These are phyloP conservation scores for Paramyrothecium roridum DNA, from an alignment of 2,329 filamentous ascomycete genomes.

Conservation along the genomic window DNA sequence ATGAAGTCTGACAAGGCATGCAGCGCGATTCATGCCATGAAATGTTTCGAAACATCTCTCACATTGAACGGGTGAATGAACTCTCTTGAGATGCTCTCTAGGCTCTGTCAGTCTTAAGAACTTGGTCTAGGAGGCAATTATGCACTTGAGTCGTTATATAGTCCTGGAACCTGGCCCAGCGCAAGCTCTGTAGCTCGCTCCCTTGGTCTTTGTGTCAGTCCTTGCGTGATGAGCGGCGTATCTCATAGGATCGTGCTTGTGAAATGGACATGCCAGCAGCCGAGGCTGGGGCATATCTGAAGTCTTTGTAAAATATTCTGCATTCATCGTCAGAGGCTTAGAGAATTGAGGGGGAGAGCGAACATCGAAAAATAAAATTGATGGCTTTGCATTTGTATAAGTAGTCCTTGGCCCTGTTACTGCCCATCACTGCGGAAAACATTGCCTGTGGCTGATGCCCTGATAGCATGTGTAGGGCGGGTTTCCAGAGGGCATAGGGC, in stretches of 20 bases:
- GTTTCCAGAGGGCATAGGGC: too few species aligned
- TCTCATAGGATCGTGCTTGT: neutral
- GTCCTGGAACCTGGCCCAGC: neutral
- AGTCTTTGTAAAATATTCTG: too few species aligned
- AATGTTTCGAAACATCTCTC: neutral
- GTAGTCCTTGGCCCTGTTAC: too few species aligned
- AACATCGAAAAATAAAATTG: too few species aligned
- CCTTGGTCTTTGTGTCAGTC: neutral
- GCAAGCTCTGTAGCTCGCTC: neutral
- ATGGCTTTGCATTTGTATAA: too few species aligned
- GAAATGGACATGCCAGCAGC: neutral
- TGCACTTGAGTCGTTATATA: neutral
- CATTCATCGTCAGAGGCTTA: too few species aligned
- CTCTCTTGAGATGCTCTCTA: neutral
- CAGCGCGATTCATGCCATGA: neutral
- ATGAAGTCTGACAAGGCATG: neutral
- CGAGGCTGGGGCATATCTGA: too few species aligned
- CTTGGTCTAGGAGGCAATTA: neutral
- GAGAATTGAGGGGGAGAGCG: too few species aligned
- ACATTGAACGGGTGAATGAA: neutral
- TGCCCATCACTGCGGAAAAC: too few species aligned
- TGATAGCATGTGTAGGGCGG: too few species aligned
- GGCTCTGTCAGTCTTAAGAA: neutral
- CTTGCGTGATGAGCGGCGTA: neutral
- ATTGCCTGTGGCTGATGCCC: too few species aligned